Base-by-base conservation (phyloP, 495 filamentous ascomycete genomes). In the Lasiosphaeria hispida region DNA sequence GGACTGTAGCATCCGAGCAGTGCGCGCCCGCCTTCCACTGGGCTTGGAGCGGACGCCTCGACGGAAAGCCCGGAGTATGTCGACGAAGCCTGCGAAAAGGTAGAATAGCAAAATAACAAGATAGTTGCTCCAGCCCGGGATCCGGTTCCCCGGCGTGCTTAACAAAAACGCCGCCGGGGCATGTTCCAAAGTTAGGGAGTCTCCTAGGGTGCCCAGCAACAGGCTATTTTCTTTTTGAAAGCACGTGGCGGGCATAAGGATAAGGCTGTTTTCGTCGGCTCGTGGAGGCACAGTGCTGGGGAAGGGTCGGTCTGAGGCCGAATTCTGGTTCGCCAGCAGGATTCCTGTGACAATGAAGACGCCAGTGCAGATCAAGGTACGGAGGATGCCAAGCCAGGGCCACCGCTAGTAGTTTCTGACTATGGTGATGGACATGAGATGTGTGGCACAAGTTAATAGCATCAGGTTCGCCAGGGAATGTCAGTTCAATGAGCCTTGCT, bases 391-490 rank as follows among this genome's bases (percentile, higher is more conserved):
- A 1, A 71, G 33, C 41, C 48, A 61, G 5, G 67, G 66, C 48
- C 66, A 64, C 8, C 56, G 53, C 70, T 67, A 73, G 59, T 74
- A 75, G 55, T 67, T 60, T 10, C 55, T 51, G 47, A 68, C 62
- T 47, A 74, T 63, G 38, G 67, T 70, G 42, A 73, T 60, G 35
- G 72, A 63, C 44, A 69, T 53, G 10, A 75, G 64, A 45, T 75
- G 72, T 3, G 72, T 75, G 7, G 69, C 72, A 49, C 70, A 71
- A 33, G 72, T 73, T 35, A 75, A 60, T 10, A 75, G 53, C 63
- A 75, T 61, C 61, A 72, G 64, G 57, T 75, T 75, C 19, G 65
- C 62, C 23, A 7, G 2, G 23, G n/a, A 18, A 17, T n/a, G 42
- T 44, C 42, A 44, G 42, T 10, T n/a, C 10, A 44, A n/a, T n/a